Evolutionary conservation across 208 protist species (phyloP).

Genomic region (Leishmania mexicana): DNA sequence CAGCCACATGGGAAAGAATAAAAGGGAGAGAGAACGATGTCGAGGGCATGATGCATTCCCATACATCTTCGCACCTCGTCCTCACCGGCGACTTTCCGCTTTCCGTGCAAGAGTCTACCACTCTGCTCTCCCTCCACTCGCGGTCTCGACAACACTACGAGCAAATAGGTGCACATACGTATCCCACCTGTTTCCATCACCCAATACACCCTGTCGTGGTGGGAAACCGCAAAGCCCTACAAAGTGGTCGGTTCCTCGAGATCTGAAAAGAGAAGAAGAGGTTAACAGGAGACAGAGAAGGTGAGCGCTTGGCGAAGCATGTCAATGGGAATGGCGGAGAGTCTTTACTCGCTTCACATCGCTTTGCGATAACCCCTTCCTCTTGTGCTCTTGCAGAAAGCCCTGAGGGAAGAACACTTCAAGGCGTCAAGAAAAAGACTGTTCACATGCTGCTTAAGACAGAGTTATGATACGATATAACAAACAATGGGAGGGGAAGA

Average conservation of each 20-base stretch:
- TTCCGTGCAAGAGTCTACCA: neutral
- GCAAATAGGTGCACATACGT: neutral
- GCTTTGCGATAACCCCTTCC: neutral
- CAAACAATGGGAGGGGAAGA: neutral
- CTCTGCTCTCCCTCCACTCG: neutral
- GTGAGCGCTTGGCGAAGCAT: neutral
- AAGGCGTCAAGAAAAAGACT: neutral
- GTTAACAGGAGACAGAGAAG: neutral
- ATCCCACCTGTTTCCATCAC: neutral
- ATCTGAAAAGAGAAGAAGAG: neutral
- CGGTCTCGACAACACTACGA: neutral
- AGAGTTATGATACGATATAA: neutral
- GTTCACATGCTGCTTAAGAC: neutral
- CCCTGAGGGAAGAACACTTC: neutral
- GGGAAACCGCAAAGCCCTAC: neutral
- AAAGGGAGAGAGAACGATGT: neutral
- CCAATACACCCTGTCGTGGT: neutral
- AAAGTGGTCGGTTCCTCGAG: neutral
- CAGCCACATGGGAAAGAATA: constrained; percentile 2
- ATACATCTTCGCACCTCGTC: neutral
- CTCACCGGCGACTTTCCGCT: too few relatives aligned
- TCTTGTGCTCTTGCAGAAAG: neutral
- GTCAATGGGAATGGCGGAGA: constrained; percentile 3
- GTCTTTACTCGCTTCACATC: neutral
- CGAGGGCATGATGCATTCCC: neutral